Evolutionary conservation across 306 rosid species (phyloP), one percentile per base, ranked within the genome.

Genomic region (Castanopsis chinensis): DNA sequence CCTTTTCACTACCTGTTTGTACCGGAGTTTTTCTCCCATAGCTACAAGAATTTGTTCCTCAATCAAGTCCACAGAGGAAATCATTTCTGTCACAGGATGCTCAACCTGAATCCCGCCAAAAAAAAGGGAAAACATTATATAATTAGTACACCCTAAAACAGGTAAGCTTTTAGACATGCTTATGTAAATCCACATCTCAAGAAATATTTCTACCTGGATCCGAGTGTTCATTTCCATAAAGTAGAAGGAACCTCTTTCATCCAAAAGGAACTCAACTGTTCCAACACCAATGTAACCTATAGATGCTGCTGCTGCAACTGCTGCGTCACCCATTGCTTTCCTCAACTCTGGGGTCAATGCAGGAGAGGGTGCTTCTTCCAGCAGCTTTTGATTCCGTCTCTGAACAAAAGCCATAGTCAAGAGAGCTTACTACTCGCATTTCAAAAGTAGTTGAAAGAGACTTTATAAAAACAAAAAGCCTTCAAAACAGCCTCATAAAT

Each of bases 211-310:
- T 69, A 95, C 99, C 99, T 95, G 99, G 83, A 93, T 92, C 72
- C 98, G 97, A 72, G 99, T 95, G 87, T 95, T 95, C 99, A 95
- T 95, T 90, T 95, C 99, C 99, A 95, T 93, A 87, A 95, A 95
- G 93, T 95, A 93, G 86, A 95, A 95, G 82, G 96, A 90, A 76
- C 98, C 99, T 79, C 99, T 93, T 89, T 95, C 99, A 61, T 95
- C 99, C 97, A 95, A 88, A 77, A 95, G 97, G 83, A 95, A 95
- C 89, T 95, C 98, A 56, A 95, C 71, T 2, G 98, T 95, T 82
- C 99, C 99, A 76, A 93, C 99, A 41, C 98, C 98, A 75, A 95
- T 87, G 74, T 95, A 95, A 83, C 98, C 99, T 28, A 95, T 95
- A 64, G 99, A 93, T 79, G 97, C 94, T 55, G 98, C 99, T n/a